Percentiles rank a stretch among this genome's conserved stretches.
These are phyloP conservation scores for Hypomyces rosellus DNA, from an alignment of 2,329 filamentous ascomycete genomes.

Conservation along the genomic window DNA sequence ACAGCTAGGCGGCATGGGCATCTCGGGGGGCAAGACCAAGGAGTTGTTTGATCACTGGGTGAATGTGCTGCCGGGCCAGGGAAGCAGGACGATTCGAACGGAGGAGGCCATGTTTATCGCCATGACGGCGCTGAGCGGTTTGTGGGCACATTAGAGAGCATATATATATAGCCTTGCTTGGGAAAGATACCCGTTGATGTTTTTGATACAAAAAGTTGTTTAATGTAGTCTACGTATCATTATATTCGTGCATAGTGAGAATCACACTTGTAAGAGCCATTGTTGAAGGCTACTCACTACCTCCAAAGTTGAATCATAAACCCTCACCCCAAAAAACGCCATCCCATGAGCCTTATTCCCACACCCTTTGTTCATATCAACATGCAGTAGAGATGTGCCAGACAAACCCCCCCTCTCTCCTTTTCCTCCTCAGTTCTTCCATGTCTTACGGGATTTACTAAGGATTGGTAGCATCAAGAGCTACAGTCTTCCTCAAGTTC, in stretches of 20 bases:
- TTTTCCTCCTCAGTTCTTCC: not conserved
- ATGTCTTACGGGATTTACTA: not conserved
- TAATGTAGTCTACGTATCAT: no score
- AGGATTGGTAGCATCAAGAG: constrained; percentile 24
- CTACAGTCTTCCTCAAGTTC: constrained; percentile 34
- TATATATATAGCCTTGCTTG: no score
- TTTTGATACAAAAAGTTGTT: no score
- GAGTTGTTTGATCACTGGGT: constrained; percentile 81
- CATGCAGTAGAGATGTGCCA: not conserved
- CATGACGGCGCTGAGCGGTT: constrained; percentile 57
- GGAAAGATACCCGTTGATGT: no score
- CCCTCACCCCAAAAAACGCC: constrained; percentile 10
- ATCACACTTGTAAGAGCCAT: constrained; percentile 8
- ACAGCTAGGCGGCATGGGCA: constrained; percentile 51
- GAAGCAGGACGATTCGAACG: constrained; percentile 74
- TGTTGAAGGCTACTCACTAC: constrained; percentile 23
- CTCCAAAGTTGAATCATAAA: constrained; percentile 24
- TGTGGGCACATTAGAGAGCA: constrained; percentile 40
- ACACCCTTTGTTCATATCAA: not conserved
- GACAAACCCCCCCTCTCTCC: constrained; percentile 14
- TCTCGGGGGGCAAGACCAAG: constrained; percentile 56
- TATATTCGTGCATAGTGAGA: no score
- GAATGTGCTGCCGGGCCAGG: constrained; percentile 73
- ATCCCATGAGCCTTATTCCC: constrained; percentile 3
- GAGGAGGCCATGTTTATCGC: constrained; percentile 79